These are phyloP conservation scores for Dioscorea alata DNA, from an alignment of 106 monocot genomes.

Conservation along the genomic window DNA sequence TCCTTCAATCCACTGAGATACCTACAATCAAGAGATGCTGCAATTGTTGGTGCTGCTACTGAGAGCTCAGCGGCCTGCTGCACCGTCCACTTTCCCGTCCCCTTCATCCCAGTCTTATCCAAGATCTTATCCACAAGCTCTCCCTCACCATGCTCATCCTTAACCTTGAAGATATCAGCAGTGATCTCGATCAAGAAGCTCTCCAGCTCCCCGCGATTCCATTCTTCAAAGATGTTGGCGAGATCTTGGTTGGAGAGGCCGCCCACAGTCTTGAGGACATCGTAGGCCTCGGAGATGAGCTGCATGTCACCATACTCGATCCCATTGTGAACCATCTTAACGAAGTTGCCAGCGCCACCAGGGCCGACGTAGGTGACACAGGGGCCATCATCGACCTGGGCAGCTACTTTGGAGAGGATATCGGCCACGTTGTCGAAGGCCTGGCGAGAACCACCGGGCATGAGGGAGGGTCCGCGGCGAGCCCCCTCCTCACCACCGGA, in stretches of 20 bases:
- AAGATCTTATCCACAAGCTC: constrained; percentile 15
- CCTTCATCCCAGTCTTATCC: constrained; percentile 16
- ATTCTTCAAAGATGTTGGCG: constrained; percentile 7
- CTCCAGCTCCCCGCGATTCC: constrained; percentile 11
- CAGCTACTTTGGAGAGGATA: constrained; percentile 1
- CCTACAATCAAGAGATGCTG: constrained; percentile 5
- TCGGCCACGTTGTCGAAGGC: constrained; percentile 5
- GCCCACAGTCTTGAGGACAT: constrained; percentile 3
- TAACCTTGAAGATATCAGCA: constrained; percentile 6
- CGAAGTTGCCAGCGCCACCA: constrained; percentile 7
- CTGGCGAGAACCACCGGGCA: constrained; percentile 8
- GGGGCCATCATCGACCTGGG: constrained; percentile 10
- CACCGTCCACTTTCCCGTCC: constrained; percentile 10
- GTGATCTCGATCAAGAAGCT: constrained; percentile 14
- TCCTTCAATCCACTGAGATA: constrained; percentile 13
- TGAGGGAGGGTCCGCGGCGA: constrained; percentile 2
- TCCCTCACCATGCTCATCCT: constrained; percentile 5
- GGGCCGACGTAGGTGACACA: constrained; percentile 8
- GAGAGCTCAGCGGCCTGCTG: constrained; percentile 14
- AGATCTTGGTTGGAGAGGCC: constrained; percentile 5
- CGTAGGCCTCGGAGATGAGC: constrained; percentile 8
- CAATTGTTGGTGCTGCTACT: constrained; percentile 7
- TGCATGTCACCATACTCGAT: constrained; percentile 14
- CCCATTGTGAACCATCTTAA: constrained; percentile 12
- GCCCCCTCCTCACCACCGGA: constrained; percentile 9